A percentile compares a stretch with the other conserved stretches of the same genome.
Evolutionary conservation across 129 eudicot genomes (phyloP).

Genomic region (Pittosporum tobira): DNA sequence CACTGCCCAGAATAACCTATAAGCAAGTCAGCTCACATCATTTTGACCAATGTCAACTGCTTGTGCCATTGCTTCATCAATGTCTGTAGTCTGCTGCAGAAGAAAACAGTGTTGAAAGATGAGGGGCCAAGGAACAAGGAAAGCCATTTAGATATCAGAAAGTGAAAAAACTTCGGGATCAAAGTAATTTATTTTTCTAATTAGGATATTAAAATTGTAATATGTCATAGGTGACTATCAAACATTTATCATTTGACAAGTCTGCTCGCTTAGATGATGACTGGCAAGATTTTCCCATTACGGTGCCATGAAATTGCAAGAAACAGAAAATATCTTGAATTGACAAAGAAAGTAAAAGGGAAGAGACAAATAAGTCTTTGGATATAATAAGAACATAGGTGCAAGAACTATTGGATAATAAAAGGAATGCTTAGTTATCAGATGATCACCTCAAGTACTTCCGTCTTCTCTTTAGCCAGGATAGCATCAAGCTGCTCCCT

Average conservation of each 20-base stretch:
- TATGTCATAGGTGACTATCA: too few species aligned
- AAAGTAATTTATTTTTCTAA: too few species aligned
- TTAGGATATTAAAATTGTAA: too few species aligned
- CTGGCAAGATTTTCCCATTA: too few species aligned
- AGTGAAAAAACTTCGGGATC: too few species aligned
- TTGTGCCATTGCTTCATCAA: constrained; percentile 93
- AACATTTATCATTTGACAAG: too few species aligned
- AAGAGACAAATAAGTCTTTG: not conserved
- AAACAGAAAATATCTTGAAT: too few species aligned
- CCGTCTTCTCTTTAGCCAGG: constrained; percentile 69
- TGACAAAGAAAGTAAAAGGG: too few species aligned
- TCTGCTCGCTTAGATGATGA: too few species aligned
- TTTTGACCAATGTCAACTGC: constrained; percentile 98
- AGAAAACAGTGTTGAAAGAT: constrained; percentile 12
- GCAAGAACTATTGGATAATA: not conserved
- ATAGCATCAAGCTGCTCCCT: constrained; percentile 73
- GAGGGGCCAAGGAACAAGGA: not conserved
- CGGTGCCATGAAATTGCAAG: too few species aligned
- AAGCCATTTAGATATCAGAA: not conserved
- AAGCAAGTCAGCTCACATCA: constrained; percentile 45
- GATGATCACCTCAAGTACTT: constrained; percentile 58
- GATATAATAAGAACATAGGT: constrained; percentile 11
- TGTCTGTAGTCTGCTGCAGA: constrained; percentile 41
- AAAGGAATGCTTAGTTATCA: not conserved
- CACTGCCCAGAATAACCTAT: not conserved